These are phyloP conservation scores for Nemania diffusa DNA, from an alignment of 2,329 filamentous ascomycete genomes.

Conservation along the genomic window DNA sequence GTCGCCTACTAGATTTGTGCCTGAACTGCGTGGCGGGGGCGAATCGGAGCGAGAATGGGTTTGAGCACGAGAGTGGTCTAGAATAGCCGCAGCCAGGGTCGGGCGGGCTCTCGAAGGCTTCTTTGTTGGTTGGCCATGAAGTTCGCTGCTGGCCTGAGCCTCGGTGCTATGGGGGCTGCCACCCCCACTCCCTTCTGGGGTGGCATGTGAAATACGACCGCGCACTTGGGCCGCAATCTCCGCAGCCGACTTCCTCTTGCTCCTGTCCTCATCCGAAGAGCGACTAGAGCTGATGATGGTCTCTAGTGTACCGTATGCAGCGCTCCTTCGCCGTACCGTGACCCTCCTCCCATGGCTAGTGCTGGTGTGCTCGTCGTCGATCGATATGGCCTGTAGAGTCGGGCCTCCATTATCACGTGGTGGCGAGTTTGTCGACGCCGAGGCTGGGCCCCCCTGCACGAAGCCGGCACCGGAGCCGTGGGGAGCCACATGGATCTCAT, in stretches of 20 bases:
- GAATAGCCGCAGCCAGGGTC: conserved; percentile 58
- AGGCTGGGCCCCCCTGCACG: conserved; percentile 46
- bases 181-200: conserved; percentile 43
- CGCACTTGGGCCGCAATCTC: conserved; percentile 66
- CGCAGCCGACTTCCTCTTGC: conserved; percentile 68
- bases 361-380: conserved; percentile 64
- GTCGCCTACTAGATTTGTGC: conserved; percentile 61
- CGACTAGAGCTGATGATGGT: conserved; percentile 75
- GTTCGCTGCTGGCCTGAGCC: conserved; percentile 41
- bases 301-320: conserved; percentile 70
- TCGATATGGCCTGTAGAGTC: conserved; percentile 66
- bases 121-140: conserved; percentile 38
- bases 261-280: conserved; percentile 70
- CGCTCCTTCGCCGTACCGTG: conserved; percentile 58
- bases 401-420: conserved; percentile 52
- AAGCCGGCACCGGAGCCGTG: conserved; percentile 68
- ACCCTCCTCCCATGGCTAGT: conserved; percentile 54
- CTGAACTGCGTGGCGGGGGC: conserved; percentile 37
- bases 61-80: conserved; percentile 54
- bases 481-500: conserved; percentile 72
- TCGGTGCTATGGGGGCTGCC: conserved; percentile 48
- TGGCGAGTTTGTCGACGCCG: conserved; percentile 46
- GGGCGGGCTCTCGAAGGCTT: conserved; percentile 12
- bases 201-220: conserved; percentile 56
- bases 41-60: conserved; percentile 41